Conservation (phyloP, 23 red algal genomes). For the Chondrus crispus region DNA sequence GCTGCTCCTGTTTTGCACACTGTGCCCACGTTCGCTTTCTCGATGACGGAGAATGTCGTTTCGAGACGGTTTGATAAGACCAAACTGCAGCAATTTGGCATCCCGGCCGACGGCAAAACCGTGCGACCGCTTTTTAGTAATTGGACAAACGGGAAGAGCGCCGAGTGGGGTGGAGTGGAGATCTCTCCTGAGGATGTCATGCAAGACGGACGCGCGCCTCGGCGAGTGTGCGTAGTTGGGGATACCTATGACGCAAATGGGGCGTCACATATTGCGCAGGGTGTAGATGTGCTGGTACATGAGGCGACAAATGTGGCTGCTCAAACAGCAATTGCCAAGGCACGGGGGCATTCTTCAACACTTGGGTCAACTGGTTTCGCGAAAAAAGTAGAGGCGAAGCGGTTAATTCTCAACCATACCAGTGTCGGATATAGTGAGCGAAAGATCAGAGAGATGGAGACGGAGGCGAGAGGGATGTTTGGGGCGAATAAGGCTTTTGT, state of each 20-base stretch:
- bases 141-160: slow-evolving; percentile 20
- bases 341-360: slow-evolving; percentile 65
- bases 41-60: slow-evolving; percentile 52
- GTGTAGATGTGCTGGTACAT: slow-evolving; percentile 82
- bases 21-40: slow-evolving; percentile 80
- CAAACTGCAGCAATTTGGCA: slow-evolving; percentile 25
- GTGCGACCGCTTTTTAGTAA: slow-evolving; percentile 23
- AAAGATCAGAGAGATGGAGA: slow-evolving; percentile 44
- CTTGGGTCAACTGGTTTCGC: slow-evolving; percentile 70
- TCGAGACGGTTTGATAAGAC: slow-evolving; percentile 39
- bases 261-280: slow-evolving; percentile 48
- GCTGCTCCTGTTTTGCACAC: slow-evolving; percentile 73
- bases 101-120: slow-evolving; percentile 13
- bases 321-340: slow-evolving; percentile 29
- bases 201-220: background rate
- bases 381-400: slow-evolving; percentile 48
- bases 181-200: slow-evolving; percentile 40
- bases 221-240: slow-evolving; percentile 73
- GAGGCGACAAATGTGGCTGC: slow-evolving; percentile 81
- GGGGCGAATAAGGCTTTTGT: slow-evolving; percentile 49
- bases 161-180: slow-evolving; percentile 41
- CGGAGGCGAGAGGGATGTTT: slow-evolving; percentile 41
- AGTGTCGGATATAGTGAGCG: slow-evolving; percentile 61
- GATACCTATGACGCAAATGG: slow-evolving; percentile 74
- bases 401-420: slow-evolving; percentile 61